These are phyloP conservation scores for Exsudoporus floridanus DNA, from an alignment of 1,284 basidiomycete species.

Conservation along the genomic window DNA sequence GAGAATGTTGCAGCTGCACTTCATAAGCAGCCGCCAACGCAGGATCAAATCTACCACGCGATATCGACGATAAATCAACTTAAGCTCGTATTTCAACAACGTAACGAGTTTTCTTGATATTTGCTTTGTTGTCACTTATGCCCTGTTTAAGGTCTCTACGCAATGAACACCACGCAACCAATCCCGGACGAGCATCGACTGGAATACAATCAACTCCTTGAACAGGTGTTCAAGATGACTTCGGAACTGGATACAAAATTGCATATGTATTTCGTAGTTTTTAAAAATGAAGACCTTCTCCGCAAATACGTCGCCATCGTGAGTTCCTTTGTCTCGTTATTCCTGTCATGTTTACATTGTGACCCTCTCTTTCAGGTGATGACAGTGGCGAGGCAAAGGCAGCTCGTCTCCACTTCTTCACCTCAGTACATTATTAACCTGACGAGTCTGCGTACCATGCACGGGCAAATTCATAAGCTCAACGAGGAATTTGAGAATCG, in stretches of 20 bases:
- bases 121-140: slow-evolving; percentile 16
- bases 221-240: slow-evolving; percentile 45
- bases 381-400: slow-evolving; percentile 52
- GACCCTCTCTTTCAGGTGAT: slow-evolving; percentile 41
- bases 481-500: slow-evolving; percentile 40
- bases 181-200: slow-evolving; percentile 52
- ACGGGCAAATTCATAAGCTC: slow-evolving; percentile 43
- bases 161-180: slow-evolving; percentile 35
- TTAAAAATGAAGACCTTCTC: slow-evolving; percentile 47
- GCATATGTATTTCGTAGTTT: slow-evolving; percentile 44
- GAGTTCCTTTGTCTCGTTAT: slow-evolving; percentile 30
- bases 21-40: slow-evolving; percentile 23
- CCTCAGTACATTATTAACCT: slow-evolving; percentile 53
- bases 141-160: slow-evolving; percentile 18
- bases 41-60: slow-evolving; percentile 36
- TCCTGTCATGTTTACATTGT: slow-evolving; percentile 4
- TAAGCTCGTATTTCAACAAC: slow-evolving; percentile 35
- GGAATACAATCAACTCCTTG: slow-evolving; percentile 52
- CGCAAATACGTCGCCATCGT: slow-evolving; percentile 56
- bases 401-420: slow-evolving; percentile 41
- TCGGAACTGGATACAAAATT: slow-evolving; percentile 51
- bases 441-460: slow-evolving; percentile 47
- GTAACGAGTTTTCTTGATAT: slow-evolving; percentile 31
- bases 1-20: slow-evolving; percentile 13
- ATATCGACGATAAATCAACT: slow-evolving; percentile 33